Conservation (phyloP, 495 filamentous ascomycete species). For the Acidomyces sp. region DNA sequence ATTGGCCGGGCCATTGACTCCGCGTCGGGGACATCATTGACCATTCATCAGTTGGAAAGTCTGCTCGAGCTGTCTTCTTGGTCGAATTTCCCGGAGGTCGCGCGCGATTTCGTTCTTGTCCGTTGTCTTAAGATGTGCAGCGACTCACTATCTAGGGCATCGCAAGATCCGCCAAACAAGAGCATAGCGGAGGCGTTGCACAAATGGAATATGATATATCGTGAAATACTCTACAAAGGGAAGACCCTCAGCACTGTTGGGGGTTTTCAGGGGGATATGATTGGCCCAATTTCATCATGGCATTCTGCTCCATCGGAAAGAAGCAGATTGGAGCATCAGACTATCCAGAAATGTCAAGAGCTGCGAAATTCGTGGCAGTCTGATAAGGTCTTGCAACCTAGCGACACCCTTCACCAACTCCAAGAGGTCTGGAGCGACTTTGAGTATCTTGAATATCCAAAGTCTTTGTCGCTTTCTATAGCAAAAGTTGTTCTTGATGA, state of each 20-base stretch:
- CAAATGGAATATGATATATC: too few relatives aligned
- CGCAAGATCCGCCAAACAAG: not conserved
- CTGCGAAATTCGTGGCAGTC: not conserved
- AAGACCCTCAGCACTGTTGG: too few relatives aligned
- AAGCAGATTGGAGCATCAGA: conserved; percentile 2
- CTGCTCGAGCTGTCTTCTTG: conserved; percentile 16
- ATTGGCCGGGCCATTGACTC: conserved; percentile 14
- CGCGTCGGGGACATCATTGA: not conserved
- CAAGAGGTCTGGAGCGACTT: conserved; percentile 30
- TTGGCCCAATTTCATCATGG: not conserved
- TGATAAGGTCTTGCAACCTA: not conserved
- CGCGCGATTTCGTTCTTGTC: conserved; percentile 20
- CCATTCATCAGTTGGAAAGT: conserved; percentile 12
- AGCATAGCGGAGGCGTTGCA: too few relatives aligned
- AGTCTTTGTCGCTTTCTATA: conserved; percentile 17
- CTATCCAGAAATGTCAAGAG: conserved; percentile 1
- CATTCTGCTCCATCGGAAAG: conserved; percentile 1
- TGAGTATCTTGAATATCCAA: conserved; percentile 30
- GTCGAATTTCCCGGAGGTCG: conserved; percentile 24
- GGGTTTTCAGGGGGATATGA: too few relatives aligned
- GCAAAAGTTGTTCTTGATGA: conserved; percentile 23
- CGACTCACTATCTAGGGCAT: not conserved
- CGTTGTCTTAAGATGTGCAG: conserved; percentile 13
- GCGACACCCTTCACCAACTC: not conserved
- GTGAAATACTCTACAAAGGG: too few relatives aligned